phyloP scores from a whole-genome alignment of 192 early-diverging fungal genomes.

The Coemansia sp. region DNA sequence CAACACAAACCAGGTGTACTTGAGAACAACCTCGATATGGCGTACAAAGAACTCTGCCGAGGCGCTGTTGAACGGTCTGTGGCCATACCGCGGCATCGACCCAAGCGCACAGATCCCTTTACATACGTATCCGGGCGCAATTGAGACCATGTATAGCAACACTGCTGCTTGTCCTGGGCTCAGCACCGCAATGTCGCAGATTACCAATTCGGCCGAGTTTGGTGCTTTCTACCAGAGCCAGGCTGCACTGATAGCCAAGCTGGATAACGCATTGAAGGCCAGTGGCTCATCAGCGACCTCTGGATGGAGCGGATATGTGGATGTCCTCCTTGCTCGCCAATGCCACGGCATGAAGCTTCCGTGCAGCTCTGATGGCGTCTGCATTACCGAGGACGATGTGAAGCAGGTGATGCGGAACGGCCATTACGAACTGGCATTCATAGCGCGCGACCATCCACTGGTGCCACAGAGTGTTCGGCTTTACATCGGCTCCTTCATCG shows the following conservation, averaged over 20 bases:
- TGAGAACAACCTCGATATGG: too few relatives aligned
- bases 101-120: too few relatives aligned
- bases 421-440: conserved; percentile 12
- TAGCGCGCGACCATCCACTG: conserved; percentile 23
- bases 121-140: too few relatives aligned
- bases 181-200: background rate
- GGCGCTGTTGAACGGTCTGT: too few relatives aligned
- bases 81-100: too few relatives aligned
- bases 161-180: too few relatives aligned
- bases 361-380: conserved; percentile 24
- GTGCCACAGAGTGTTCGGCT: conserved; percentile 19
- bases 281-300: conserved; percentile 1
- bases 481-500: conserved; percentile 35
- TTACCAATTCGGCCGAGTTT: conserved; percentile 23
- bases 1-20: too few relatives aligned
- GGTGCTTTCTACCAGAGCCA: conserved; percentile 18
- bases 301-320: conserved; percentile 23
- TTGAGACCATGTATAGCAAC: too few relatives aligned
- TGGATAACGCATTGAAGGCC: conserved; percentile 22
- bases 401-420: conserved; percentile 16
- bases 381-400: conserved; percentile 26
- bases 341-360: conserved; percentile 25
- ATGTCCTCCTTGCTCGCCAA: conserved; percentile 18
- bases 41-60: too few relatives aligned
- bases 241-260: conserved; percentile 14